Base-by-base conservation (phyloP, 441 rosid species). In the Gossypium schwendimanii region DNA sequence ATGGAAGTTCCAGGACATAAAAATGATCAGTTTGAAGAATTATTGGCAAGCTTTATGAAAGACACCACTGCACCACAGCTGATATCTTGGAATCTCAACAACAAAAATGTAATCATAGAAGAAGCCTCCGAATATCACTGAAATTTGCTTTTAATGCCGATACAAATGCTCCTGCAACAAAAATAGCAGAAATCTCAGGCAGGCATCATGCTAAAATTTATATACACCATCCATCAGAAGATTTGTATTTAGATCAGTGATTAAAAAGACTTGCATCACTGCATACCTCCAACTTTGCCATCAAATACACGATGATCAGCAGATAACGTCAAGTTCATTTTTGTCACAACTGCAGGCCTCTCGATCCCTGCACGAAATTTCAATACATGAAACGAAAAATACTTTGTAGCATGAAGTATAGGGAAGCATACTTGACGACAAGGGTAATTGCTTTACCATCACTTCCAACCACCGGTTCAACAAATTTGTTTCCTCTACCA, bases 271-370 rank as follows among this genome's bases (percentile, higher is more conserved):
- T 15, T 26, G 55, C 57, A 49, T 23, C 49, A 61, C 5, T 3
- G 54, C 80, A 24, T 73, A 95, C 99, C 95, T 89, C 89, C 96
- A 71, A 89, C 94, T 89, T 90, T 86, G 82, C 98, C 98, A 66
- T 91, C 94, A 82, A 93, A 93, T 70, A 95, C 91, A 28, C 98
- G 93, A 81, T 95, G 97, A 79, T 91, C 99, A 64, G 97, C 97
- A 0, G 98, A 95, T 79, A 95, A 81, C 3, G 93, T 95, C 83
- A 93, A 78, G 80, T 73, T 86, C 95, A 95, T 91, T 82, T 89
- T 95, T 54, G 90, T 88, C 78, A 95, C 84, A 14, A 90, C 86
- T 0, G 86, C 87, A 78, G 97, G 86, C 80, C 72, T 84, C 87
- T 91, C 94, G n/a, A 70, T 78, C 75, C 99, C 97, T 95, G 92